Conservation (phyloP, 192 early-diverging fungal genomes). For the Linnemannia hyalina region DNA sequence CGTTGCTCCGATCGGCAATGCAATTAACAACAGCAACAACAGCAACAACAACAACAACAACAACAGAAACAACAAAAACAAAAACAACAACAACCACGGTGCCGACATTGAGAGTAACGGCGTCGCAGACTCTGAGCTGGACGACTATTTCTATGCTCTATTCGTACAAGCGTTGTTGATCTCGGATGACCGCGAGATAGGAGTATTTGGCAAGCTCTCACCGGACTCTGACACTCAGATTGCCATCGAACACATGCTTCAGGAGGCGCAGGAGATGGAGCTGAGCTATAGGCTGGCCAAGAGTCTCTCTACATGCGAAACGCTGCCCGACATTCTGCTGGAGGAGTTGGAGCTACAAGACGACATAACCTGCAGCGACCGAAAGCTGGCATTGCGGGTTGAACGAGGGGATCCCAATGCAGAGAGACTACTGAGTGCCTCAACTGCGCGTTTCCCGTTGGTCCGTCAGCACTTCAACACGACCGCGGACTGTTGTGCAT, state of each 20-base stretch:
- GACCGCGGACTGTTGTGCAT: slow-evolving; percentile 19
- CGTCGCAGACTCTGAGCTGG: background rate
- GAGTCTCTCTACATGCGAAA: slow-evolving; percentile 11
- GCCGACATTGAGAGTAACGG: background rate
- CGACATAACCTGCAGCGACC: background rate
- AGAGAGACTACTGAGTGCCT: background rate
- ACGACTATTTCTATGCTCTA: slow-evolving; percentile 14
- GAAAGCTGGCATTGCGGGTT: slow-evolving; percentile 19
- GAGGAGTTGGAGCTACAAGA: slow-evolving; percentile 16
- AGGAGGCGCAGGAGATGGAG: slow-evolving; percentile 22
- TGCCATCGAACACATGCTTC: slow-evolving; percentile 25
- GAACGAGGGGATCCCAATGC: slow-evolving; percentile 13
- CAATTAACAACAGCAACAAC: background rate
- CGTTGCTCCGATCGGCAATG: background rate
- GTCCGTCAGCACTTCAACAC: background rate
- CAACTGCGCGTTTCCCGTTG: slow-evolving; percentile 5
- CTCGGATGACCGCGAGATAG: slow-evolving; percentile 17
- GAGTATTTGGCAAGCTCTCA: slow-evolving; percentile 13
- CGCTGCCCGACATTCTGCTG: slow-evolving; percentile 3
- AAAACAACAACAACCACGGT: background rate
- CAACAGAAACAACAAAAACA: too few species aligned
- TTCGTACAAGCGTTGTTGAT: background rate
- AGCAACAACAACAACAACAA: too few species aligned
- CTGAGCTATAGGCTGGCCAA: slow-evolving; percentile 21
- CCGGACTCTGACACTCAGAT: slow-evolving; percentile 18